Evolutionary conservation across 2,329 filamentous ascomycete genomes (phyloP), one percentile per base, ranked within the genome.

Genomic region (Calonectria leucothoes): DNA sequence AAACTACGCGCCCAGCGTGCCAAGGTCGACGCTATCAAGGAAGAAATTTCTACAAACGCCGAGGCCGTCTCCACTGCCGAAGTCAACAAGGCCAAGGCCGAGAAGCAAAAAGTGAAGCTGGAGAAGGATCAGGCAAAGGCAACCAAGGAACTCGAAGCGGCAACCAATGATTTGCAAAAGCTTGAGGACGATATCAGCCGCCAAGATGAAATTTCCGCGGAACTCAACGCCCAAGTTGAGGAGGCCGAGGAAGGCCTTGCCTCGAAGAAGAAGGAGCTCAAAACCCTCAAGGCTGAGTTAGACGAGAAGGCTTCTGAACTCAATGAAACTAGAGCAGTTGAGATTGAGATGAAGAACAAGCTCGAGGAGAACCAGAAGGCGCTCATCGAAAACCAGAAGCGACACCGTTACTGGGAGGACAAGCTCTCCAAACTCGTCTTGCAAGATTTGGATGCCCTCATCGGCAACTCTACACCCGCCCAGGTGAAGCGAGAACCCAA

Each of bases 261-360:
- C 29, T 88, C 90, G 37, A 98, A 95, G 86, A 97, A 95, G 84
- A 91, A 93, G 77, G 94, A 97, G 82, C 90, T 99, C 4, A 90
- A 92, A 59, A 88, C 91, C 12, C 85, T 98, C 70, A 99, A 98
- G 86, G 87, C 91, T 5, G 94, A 98, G 79, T 89, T 98, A 14
- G 96, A 99, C 77, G 93, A 94, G 79, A 98, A 96, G 88, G 94
- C 92, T 2, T 87, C 93, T 0, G 95, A 97, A 82, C 89, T 98
- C 70, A 98, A 98, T 81, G 94, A 95, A 81, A 98, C 94, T 0
- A 92, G 96, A 12, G 96, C 95, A 0, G 88, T 93, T 4, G 97
- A 99, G 84, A 98, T 99, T 74, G 97, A 99, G 85, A 98, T 98
- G 95, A 94, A 94, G 75, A 98, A 98, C 85, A 98, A 98, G 86